Evolutionary conservation across 2,329 filamentous ascomycete species (phyloP).

Genomic region (Alternaria triticina): DNA sequence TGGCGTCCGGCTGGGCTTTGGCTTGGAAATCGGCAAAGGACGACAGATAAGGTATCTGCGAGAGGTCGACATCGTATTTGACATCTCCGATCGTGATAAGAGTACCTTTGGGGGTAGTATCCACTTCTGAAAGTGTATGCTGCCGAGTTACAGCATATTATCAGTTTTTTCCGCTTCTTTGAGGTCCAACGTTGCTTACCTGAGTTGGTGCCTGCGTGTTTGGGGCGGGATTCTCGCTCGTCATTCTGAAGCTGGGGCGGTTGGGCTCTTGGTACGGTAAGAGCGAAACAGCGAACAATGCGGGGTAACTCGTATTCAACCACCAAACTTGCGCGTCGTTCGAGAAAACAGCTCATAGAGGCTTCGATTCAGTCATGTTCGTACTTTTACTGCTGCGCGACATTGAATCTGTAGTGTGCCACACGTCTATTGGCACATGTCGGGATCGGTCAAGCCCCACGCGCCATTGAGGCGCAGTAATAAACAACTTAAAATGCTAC

Average conservation of each 20-base stretch:
- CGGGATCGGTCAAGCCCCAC: background rate
- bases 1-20: background rate
- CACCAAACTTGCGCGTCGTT: background rate
- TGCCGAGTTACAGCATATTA: background rate
- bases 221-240: background rate
- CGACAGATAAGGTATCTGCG: constrained; percentile 26
- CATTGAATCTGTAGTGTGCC: background rate
- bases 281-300: background rate
- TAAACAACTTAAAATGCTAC: background rate
- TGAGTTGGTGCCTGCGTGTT: background rate
- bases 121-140: background rate
- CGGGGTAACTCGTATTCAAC: background rate
- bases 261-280: background rate
- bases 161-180: background rate
- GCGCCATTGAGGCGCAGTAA: background rate
- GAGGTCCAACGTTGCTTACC: background rate
- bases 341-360: background rate
- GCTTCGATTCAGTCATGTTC: background rate
- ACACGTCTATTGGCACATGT: background rate
- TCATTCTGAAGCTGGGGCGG: background rate
- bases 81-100: constrained; percentile 13
- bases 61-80: constrained; percentile 8
- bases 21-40: constrained; percentile 18
- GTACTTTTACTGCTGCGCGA: background rate
- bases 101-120: background rate